These are phyloP conservation scores for Penicillium sp. DNA, from an alignment of 2,329 filamentous ascomycete genomes.

Conservation along the genomic window DNA sequence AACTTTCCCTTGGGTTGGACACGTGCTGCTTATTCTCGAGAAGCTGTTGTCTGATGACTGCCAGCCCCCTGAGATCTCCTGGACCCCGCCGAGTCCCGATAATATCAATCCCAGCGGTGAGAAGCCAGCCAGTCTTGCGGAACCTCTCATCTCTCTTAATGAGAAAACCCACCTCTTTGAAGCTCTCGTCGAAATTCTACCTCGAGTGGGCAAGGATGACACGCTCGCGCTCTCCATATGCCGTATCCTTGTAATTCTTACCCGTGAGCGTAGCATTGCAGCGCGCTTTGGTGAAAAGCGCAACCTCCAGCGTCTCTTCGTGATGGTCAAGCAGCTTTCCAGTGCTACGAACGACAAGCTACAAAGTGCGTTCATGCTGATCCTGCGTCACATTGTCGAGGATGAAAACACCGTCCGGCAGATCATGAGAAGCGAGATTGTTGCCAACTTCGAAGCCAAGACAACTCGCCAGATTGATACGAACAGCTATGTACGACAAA, in stretches of 20 bases:
- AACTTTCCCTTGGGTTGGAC: conserved; percentile 86
- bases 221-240: conserved; percentile 76
- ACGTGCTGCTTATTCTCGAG: conserved; percentile 85
- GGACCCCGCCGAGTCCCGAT: conserved; percentile 56
- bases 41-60: conserved; percentile 85
- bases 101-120: conserved; percentile 48
- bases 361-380: conserved; percentile 71
- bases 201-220: conserved; percentile 82
- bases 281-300: conserved; percentile 76
- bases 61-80: conserved; percentile 69
- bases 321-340: conserved; percentile 91
- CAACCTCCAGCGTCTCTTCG: conserved; percentile 83
- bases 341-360: conserved; percentile 73
- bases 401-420: conserved; percentile 88
- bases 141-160: conserved; percentile 60
- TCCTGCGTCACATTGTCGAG: conserved; percentile 88
- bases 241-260: conserved; percentile 81
- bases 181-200: conserved; percentile 75
- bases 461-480: conserved; percentile 62
- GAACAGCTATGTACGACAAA: conserved; percentile 66
- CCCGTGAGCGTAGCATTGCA: conserved; percentile 71
- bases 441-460: conserved; percentile 64
- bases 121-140: conserved; percentile 56
- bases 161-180: conserved; percentile 70
- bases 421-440: conserved; percentile 87